phyloP scores from a whole-genome alignment of 306 rosid genomes.

The Oxytropis ochrocephala region DNA sequence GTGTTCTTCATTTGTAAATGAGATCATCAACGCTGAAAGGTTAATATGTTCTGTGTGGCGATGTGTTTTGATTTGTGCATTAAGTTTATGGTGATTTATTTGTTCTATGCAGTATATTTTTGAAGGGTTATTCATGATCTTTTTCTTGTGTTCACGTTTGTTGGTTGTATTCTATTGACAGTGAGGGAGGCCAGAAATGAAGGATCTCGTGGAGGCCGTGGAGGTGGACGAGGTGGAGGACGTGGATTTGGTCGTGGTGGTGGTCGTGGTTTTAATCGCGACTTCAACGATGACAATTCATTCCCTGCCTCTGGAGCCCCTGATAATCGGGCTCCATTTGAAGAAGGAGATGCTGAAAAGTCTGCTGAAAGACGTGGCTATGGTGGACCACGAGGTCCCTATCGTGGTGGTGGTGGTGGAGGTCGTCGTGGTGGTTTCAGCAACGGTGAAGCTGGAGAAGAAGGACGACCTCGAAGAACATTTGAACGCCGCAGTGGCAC shows the following conservation, averaged over 20 bases:
- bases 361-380: slow-evolving; percentile 55
- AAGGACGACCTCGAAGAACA: slow-evolving; percentile 57
- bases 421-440: slow-evolving; percentile 78
- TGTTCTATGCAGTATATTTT: not conserved
- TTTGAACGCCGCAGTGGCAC: slow-evolving; percentile 93
- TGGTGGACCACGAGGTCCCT: slow-evolving; percentile 60
- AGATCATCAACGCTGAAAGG: not conserved
- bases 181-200: slow-evolving; percentile 81
- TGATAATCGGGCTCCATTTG: slow-evolving; percentile 43
- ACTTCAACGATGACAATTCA: slow-evolving; percentile 43
- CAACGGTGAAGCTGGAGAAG: slow-evolving; percentile 74
- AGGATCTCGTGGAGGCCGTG: slow-evolving; percentile 63
- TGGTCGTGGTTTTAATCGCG: slow-evolving; percentile 36
- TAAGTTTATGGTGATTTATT: not conserved
- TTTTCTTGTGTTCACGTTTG: not conserved
- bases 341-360: slow-evolving; percentile 57
- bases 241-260: slow-evolving; percentile 54
- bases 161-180: slow-evolving; percentile 11
- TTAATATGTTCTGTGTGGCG: not conserved
- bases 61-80: not conserved
- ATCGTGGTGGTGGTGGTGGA: slow-evolving; percentile 34
- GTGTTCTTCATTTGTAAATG: not conserved
- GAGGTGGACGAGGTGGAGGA: slow-evolving; percentile 55
- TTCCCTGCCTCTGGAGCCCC: slow-evolving; percentile 32
- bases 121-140: not conserved